These are phyloP conservation scores for Rhododendron williamsianum DNA, from an alignment of 148 eudicot genomes.

Conservation along the genomic window DNA sequence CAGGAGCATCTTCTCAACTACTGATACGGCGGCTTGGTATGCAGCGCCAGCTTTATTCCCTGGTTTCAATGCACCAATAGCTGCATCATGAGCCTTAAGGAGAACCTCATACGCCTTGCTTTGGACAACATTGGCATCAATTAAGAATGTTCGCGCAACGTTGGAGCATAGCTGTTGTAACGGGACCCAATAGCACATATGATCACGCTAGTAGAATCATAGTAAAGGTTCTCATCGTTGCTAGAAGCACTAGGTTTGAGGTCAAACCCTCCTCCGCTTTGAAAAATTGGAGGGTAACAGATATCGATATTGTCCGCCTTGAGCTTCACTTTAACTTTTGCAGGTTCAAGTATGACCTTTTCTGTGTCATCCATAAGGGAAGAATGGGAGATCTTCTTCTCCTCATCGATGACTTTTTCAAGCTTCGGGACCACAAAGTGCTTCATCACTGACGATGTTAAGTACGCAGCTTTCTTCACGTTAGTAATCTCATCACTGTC, in stretches of 20 bases:
- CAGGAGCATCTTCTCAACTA: slow-evolving; percentile 57
- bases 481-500: slow-evolving; percentile 35
- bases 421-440: slow-evolving; percentile 51
- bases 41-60: slow-evolving; percentile 41
- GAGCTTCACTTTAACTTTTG: slow-evolving; percentile 39
- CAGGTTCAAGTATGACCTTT: slow-evolving; percentile 44
- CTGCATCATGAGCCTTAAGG: slow-evolving; percentile 61
- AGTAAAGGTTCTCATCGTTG: slow-evolving; percentile 46
- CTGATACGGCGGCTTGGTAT: slow-evolving; percentile 41
- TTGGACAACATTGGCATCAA: slow-evolving; percentile 44
- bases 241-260: slow-evolving; percentile 55
- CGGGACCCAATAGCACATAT: slow-evolving; percentile 57
- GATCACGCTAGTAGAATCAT: slow-evolving; percentile 54
- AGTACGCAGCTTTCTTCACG: slow-evolving; percentile 50
- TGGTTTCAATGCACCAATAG: slow-evolving; percentile 42
- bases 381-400: slow-evolving; percentile 53
- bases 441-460: slow-evolving; percentile 54
- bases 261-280: slow-evolving; percentile 61
- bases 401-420: slow-evolving; percentile 59
- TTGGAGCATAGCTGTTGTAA: slow-evolving; percentile 57
- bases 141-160: slow-evolving; percentile 45
- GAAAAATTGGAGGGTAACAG: slow-evolving; percentile 63
- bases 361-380: slow-evolving; percentile 53
- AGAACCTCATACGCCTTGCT: slow-evolving; percentile 57
- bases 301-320: slow-evolving; percentile 62